These are phyloP conservation scores for Whalleya microplaca DNA, from an alignment of 2,329 filamentous ascomycete genomes.

Conservation along the genomic window DNA sequence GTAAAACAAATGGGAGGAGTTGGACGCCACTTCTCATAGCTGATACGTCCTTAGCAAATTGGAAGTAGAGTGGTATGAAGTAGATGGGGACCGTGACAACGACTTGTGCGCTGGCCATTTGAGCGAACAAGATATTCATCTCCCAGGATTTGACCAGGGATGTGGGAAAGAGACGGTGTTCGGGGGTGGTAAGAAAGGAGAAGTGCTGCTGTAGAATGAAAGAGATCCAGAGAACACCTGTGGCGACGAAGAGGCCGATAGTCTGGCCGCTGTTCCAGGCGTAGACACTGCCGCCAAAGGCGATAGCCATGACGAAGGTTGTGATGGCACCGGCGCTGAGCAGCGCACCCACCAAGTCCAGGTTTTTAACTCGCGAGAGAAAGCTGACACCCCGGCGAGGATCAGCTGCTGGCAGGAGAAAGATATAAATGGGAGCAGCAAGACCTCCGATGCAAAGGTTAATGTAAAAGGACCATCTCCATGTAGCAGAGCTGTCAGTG, in stretches of 20 bases:
- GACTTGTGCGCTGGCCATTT: neutral
- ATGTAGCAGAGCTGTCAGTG: conserved; percentile 39
- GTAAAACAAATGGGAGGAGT: neutral
- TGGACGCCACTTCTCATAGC: neutral
- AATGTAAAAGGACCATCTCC: conserved; percentile 51
- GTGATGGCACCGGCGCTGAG: conserved; percentile 46
- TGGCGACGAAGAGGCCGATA: conserved; percentile 50
- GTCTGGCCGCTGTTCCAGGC: conserved; percentile 47
- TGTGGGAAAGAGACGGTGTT: conserved; percentile 1
- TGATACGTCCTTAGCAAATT: conserved; percentile 1
- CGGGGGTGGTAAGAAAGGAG: neutral
- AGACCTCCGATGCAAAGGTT: conserved; percentile 49
- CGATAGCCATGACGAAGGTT: conserved; percentile 50
- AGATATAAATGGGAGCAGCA: conserved; percentile 13
- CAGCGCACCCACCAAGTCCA: conserved; percentile 49
- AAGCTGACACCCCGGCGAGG: conserved; percentile 20
- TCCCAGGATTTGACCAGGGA: neutral
- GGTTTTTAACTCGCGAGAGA: conserved; percentile 32
- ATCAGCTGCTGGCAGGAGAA: conserved; percentile 27
- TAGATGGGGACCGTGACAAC: conserved; percentile 2
- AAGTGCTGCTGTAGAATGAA: conserved; percentile 37
- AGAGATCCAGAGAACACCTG: conserved; percentile 43
- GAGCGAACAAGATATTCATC: neutral
- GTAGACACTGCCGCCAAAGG: conserved; percentile 52
- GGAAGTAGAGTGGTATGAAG: conserved; percentile 7